Base-by-base conservation (phyloP, 202 grass and related monocot species). In the Dendrocalamus latiflorus region DNA sequence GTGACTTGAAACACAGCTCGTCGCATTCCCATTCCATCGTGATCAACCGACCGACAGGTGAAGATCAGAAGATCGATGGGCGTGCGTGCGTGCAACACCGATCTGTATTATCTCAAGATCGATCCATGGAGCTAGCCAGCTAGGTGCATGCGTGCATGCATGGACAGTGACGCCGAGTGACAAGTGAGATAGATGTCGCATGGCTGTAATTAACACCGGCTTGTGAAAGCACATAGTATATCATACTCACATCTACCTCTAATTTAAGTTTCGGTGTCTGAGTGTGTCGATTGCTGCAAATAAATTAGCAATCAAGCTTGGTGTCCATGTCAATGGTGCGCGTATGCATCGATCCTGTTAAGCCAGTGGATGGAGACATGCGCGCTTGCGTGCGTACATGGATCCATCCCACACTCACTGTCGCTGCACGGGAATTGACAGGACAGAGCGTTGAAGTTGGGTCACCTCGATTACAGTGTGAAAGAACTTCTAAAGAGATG, bases 271-370 rank as follows among this genome's bases (percentile, higher is more conserved):
- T 24, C 25, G 13, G 21, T 49, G 16, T n/a, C 47, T 6, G 14
- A 16, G 11, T 44, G 65, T 25, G 22, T n/a, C 12, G 2, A 9
- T 21, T 55, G 51, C 51, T 53, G 17, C 50, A 53, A 53, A 41
- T 48, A n/a, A 10, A 10, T 55, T 2, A 10, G 51, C 51, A 4
- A 55, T 9, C 22, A n/a, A 55, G 22, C 22, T 41, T 4, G 49
- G 18, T 17, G 83, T 85, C 54, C 38, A 36, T 42, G 83, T 78
- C 83, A 71, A 25, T 28, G 76, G 54, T n/a, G 74, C 65, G 71
- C 54, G 81, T 10, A 55, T 55, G 65, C 65, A n/a, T n/a, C n/a
- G n/a, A 78, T 51, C 18, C 60, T 6, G 1, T n/a, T n/a, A n/a
- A n/a, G n/a, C 21, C 24, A 66, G 44, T 65, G n/a, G 80, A 41